phyloP scores from a whole-genome alignment of 2,329 filamentous ascomycete genomes.

The Neofusicoccum parvum region DNA sequence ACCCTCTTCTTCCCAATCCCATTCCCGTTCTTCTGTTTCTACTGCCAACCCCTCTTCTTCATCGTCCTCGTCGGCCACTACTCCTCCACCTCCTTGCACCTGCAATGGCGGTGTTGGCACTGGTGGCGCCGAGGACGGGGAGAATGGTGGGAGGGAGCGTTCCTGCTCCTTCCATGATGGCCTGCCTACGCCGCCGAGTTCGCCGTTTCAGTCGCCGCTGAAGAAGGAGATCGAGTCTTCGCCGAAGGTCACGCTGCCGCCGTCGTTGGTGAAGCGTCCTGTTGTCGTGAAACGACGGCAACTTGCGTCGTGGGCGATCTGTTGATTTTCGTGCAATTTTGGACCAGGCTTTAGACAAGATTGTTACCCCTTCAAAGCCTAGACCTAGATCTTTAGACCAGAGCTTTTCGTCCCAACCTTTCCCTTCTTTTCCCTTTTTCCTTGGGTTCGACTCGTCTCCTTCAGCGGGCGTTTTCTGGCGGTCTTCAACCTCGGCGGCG shows the following conservation, averaged over 20 bases:
- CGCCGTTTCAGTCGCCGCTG: conserved; percentile 11
- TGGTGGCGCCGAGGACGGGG: not conserved
- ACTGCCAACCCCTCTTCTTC: not conserved
- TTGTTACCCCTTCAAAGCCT: not conserved
- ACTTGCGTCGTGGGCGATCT: no score
- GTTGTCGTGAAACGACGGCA: not conserved
- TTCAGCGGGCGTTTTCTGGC: not conserved
- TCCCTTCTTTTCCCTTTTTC: not conserved
- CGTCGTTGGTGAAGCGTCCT: not conserved
- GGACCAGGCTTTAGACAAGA: not conserved
- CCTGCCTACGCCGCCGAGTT: conserved; percentile 20
- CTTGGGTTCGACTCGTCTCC: not conserved
- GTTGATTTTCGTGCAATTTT: not conserved
- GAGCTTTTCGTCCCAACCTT: not conserved
- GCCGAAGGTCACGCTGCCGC: not conserved
- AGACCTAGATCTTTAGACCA: conserved; percentile 8
- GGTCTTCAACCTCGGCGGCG: not conserved
- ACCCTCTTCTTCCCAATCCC: conserved; percentile 27
- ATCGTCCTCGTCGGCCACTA: not conserved
- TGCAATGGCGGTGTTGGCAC: not conserved
- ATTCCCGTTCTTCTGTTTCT: conserved; percentile 3
- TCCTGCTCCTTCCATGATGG: conserved; percentile 17
- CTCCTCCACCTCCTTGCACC: conserved; percentile 1
- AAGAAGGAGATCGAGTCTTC: conserved; percentile 10
- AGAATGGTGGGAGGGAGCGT: not conserved